phyloP scores from a whole-genome alignment of 768 basidiomycete species.

The Lepiota venenata region DNA sequence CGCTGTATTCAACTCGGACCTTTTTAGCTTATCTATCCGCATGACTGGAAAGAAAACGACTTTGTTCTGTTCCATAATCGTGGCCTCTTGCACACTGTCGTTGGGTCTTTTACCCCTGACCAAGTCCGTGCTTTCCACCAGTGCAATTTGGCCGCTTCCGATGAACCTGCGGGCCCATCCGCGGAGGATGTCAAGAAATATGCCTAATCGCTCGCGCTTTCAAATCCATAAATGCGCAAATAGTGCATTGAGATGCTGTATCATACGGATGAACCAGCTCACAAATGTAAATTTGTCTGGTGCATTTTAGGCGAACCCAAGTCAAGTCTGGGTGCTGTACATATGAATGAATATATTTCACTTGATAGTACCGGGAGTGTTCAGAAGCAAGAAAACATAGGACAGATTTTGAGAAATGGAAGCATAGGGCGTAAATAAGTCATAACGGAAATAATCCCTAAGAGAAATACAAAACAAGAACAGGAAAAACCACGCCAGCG shows the following conservation, averaged over 20 bases:
- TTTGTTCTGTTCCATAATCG: constrained; percentile 87
- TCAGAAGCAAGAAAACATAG: neutral
- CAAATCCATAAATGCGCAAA: too few species aligned
- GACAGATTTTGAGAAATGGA: neutral
- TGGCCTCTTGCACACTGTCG: constrained; percentile 76
- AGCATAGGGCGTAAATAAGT: neutral
- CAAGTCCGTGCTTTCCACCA: constrained; percentile 79
- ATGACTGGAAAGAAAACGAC: constrained; percentile 78
- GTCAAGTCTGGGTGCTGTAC: neutral
- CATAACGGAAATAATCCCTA: neutral
- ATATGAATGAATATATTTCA: neutral
- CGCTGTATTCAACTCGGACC: neutral
- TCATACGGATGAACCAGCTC: too few species aligned
- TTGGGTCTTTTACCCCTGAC: constrained; percentile 67
- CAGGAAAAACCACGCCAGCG: neutral
- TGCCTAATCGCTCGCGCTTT: constrained; percentile 30
- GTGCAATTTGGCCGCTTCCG: constrained; percentile 84
- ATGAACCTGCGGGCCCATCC: constrained; percentile 64
- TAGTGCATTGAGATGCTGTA: too few species aligned
- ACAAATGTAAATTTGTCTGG: neutral
- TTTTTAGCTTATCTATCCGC: constrained; percentile 74
- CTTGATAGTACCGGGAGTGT: neutral
- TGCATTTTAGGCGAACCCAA: neutral
- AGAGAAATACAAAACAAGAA: neutral
- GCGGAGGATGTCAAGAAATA: constrained; percentile 64